A percentile compares a stretch with the other conserved stretches of the same genome.
phyloP scores from a whole-genome alignment of 2,329 filamentous ascomycete species.

The Colletotrichum lindemuthianum region DNA sequence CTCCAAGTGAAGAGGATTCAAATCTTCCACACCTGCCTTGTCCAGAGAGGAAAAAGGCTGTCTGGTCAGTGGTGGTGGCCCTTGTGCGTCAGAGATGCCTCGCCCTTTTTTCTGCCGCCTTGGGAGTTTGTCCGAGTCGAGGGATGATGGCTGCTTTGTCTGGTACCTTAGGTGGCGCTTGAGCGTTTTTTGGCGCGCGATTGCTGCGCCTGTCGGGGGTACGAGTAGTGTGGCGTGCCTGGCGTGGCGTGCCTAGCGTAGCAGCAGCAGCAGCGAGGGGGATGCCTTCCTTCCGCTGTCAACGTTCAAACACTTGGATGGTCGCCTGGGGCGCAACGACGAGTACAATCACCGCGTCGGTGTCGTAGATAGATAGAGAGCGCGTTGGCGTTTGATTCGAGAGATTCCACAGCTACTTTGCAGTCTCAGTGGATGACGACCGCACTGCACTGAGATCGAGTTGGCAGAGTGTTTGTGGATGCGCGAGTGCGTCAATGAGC shows the following conservation, averaged over 20 bases:
- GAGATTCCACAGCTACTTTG: no score
- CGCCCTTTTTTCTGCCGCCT: conserved; percentile 14
- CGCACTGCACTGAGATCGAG: no score
- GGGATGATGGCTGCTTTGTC: conserved; percentile 34
- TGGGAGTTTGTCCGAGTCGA: conserved; percentile 30
- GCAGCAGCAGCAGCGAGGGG: neutral
- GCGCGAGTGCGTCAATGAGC: neutral
- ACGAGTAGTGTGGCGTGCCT: conserved; percentile 34
- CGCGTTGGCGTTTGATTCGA: no score
- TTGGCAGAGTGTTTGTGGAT: no score
- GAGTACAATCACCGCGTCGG: no score
- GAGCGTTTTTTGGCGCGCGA: conserved; percentile 55
- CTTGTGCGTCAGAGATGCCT: conserved; percentile 6
- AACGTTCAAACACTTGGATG: neutral
- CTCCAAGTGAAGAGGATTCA: no score
- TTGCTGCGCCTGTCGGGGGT: conserved; percentile 53
- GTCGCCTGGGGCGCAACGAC: conserved; percentile 16
- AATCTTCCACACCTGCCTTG: no score
- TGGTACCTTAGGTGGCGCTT: conserved; percentile 53
- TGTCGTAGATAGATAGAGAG: no score
- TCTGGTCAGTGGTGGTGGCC: neutral
- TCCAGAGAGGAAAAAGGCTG: neutral
- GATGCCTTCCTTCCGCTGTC: no score
- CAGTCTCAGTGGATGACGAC: no score
- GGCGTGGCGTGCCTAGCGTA: conserved; percentile 16